Percentiles rank a stretch among this genome's conserved stretches.
Conservation (phyloP, 371 early-diverging fungal genomes). For the Chytridium lagenaria region DNA sequence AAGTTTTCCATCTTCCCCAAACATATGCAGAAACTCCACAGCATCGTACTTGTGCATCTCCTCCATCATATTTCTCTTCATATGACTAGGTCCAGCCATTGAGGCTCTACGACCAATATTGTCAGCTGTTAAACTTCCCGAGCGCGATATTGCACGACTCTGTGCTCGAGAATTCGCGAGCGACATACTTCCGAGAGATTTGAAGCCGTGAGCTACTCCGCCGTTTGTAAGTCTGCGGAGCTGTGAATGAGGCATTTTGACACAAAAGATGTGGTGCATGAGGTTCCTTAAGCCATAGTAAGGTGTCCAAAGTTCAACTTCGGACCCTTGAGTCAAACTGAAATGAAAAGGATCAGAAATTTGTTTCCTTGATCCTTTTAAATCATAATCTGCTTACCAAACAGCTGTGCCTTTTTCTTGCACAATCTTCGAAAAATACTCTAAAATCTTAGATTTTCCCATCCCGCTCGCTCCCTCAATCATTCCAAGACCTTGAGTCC, state of each 20-base stretch:
- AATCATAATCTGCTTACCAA: neutral
- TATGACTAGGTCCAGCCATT: too few species aligned
- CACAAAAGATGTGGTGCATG: neutral
- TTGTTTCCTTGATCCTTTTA: neutral
- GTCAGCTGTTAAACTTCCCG: too few species aligned
- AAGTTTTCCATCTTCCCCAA: slow-evolving; percentile 19
- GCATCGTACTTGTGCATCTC: neutral
- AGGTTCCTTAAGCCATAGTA: slow-evolving; percentile 1
- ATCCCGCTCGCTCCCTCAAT: slow-evolving; percentile 21
- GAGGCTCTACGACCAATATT: too few species aligned
- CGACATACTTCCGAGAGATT: neutral
- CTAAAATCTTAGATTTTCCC: slow-evolving; percentile 16
- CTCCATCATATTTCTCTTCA: neutral
- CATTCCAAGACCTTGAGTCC: neutral
- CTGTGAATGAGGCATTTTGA: neutral
- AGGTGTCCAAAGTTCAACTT: slow-evolving; percentile 18
- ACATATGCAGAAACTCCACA: slow-evolving; percentile 21
- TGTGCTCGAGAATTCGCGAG: neutral
- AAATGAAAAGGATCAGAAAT: slow-evolving; percentile 6
- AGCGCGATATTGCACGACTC: neutral
- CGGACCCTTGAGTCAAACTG: slow-evolving; percentile 20
- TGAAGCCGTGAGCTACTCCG: neutral
- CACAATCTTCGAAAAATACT: neutral
- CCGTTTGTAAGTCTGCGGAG: neutral
- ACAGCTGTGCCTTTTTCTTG: neutral